Percentiles rank a stretch among this genome's conserved stretches.
These are phyloP conservation scores for Kwoniella shivajii DNA, from an alignment of 1,284 basidiomycete species.

Conservation along the genomic window DNA sequence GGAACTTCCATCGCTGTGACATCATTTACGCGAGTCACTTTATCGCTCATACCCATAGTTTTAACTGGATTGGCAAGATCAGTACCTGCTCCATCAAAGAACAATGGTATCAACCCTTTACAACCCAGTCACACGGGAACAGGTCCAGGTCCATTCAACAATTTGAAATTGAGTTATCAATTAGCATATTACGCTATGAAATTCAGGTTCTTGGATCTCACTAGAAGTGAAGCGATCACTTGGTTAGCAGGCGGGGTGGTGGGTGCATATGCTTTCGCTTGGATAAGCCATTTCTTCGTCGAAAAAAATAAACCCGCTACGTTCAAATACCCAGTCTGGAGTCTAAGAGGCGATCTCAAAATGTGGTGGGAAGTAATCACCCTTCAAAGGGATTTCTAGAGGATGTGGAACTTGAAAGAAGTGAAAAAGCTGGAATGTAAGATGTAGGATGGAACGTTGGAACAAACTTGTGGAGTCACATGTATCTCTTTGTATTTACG, in stretches of 20 bases:
- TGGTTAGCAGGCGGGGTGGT: conserved; percentile 15
- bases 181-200: neutral
- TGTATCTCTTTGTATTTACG: no score
- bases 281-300: conserved; percentile 34
- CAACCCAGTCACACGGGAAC: no score
- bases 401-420: neutral
- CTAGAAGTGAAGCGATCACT: conserved; percentile 12
- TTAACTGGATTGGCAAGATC: conserved; percentile 1
- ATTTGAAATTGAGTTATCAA: conserved; percentile 4
- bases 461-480: no score
- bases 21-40: conserved; percentile 15
- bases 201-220: neutral
- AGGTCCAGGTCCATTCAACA: no score
- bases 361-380: conserved; percentile 36
- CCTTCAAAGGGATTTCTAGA: conserved; percentile 11
- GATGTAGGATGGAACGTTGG: no score
- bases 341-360: conserved; percentile 26
- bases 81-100: neutral
- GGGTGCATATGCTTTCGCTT: conserved; percentile 30
- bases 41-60: conserved; percentile 16
- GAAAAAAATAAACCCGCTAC: conserved; percentile 35
- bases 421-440: no score
- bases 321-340: conserved; percentile 32
- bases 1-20: conserved; percentile 24
- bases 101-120: neutral